Percentiles rank a stretch among this genome's conserved stretches.
Conservation (phyloP, 2,329 filamentous ascomycete species). For the Colletotrichum shisoi region DNA sequence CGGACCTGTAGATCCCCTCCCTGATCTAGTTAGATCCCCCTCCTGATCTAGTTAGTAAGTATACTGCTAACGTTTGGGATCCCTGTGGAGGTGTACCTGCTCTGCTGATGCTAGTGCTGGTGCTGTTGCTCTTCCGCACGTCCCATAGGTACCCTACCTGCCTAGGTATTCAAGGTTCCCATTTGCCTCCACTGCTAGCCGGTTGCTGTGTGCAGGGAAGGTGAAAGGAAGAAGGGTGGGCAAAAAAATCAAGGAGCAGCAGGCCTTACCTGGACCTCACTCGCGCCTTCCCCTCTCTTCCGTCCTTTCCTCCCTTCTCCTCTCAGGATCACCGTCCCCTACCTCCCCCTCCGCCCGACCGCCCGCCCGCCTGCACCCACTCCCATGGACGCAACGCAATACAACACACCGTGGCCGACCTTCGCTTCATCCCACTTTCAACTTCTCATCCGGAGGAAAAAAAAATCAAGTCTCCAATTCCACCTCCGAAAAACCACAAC, state of each 20-base stretch:
- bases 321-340: background rate
- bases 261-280: conserved; percentile 34
- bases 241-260: conserved; percentile 12
- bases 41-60: no score
- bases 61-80: no score
- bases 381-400: conserved; percentile 20
- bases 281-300: conserved; percentile 32
- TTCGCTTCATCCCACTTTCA: conserved; percentile 29
- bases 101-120: conserved; percentile 5
- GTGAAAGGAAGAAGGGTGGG: conserved; percentile 1
- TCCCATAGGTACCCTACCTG: background rate
- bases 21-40: no score
- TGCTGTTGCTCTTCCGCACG: background rate
- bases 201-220: conserved; percentile 5
- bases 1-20: no score
- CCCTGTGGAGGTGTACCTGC: no score
- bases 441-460: conserved; percentile 25
- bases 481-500: conserved; percentile 37
- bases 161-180: background rate
- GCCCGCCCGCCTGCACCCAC: conserved; percentile 29
- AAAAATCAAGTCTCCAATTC: conserved; percentile 39
- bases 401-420: conserved; percentile 26
- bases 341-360: conserved; percentile 14
- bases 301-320: conserved; percentile 26
- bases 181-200: background rate